A percentile compares a stretch with the other conserved stretches of the same genome.
Evolutionary conservation across 495 filamentous ascomycete genomes (phyloP).

Genomic region (Echria macrotheca): DNA sequence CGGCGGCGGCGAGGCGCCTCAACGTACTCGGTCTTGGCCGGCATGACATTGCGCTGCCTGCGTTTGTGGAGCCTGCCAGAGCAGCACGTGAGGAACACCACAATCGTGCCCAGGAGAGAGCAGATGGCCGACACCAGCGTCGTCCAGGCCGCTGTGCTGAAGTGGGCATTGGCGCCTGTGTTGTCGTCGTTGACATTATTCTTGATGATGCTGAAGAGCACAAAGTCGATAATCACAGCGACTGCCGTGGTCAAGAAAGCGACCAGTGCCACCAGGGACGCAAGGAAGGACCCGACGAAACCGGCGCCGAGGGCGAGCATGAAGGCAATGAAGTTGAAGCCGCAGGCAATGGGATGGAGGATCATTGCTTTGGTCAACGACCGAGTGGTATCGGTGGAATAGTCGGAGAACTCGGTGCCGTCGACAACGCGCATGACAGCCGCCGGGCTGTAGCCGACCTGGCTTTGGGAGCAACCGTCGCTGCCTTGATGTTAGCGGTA

Average conservation of each 20-base stretch:
- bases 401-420: slow-evolving; percentile 36
- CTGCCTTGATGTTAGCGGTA: slow-evolving; percentile 23
- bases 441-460: slow-evolving; percentile 51
- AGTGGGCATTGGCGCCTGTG: slow-evolving; percentile 35
- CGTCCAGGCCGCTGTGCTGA: slow-evolving; percentile 47
- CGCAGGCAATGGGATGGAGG: slow-evolving; percentile 56
- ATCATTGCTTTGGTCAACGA: slow-evolving; percentile 52
- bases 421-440: slow-evolving; percentile 34
- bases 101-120: slow-evolving; percentile 46
- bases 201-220: slow-evolving; percentile 47
- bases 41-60: slow-evolving; percentile 8
- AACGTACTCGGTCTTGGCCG: slow-evolving; percentile 14
- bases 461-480: slow-evolving; percentile 38
- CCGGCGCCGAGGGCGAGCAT: slow-evolving; percentile 49
- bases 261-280: slow-evolving; percentile 40
- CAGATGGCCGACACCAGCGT: slow-evolving; percentile 45
- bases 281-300: slow-evolving; percentile 47
- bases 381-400: slow-evolving; percentile 37
- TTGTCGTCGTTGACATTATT: slow-evolving; percentile 42
- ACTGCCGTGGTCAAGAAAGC: slow-evolving; percentile 53
- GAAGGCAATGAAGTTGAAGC: slow-evolving; percentile 55
- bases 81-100: slow-evolving; percentile 57
- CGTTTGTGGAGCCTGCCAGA: slow-evolving; percentile 31
- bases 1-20: slow-evolving; percentile 9
- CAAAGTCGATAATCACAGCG: slow-evolving; percentile 52